Percentiles rank a stretch among this genome's conserved stretches.
These are phyloP conservation scores for Magnusiomyces paraingens DNA, from an alignment of 1,139 yeast genomes.

Conservation along the genomic window DNA sequence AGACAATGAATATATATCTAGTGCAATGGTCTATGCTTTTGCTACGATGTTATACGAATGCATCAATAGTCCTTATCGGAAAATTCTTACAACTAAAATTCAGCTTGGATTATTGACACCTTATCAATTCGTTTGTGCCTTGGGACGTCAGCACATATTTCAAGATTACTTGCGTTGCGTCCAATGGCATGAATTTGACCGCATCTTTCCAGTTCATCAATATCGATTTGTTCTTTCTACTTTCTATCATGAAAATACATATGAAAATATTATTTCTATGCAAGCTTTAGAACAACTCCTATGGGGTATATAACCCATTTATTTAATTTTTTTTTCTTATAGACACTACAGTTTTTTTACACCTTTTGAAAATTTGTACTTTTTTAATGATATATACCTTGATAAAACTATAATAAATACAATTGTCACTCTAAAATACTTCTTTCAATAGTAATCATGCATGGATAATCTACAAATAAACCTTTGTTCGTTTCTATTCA, in stretches of 20 bases:
- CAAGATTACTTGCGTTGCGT: slow-evolving; percentile 4
- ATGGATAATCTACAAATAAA: no score
- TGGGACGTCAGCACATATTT: slow-evolving; percentile 1
- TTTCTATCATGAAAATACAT: neutral
- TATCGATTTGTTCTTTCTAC: slow-evolving; percentile 6
- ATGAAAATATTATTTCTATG: neutral
- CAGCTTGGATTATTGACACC: neutral
- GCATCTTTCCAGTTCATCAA: slow-evolving; percentile 5
- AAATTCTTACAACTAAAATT: neutral
- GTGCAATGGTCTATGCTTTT: slow-evolving; percentile 2
- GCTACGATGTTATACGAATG: slow-evolving; percentile 6
- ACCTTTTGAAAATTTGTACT: no score
- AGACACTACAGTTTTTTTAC: no score
- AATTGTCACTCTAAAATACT: neutral
- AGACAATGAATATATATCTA: slow-evolving; percentile 2
- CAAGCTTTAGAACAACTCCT: neutral
- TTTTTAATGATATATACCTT: no score
- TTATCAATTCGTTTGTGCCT: slow-evolving; percentile 1
- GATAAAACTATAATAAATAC: neutral
- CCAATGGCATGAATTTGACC: slow-evolving; percentile 1
- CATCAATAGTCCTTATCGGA: slow-evolving; percentile 1
- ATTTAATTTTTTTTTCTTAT: neutral
- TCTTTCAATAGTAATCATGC: no score
- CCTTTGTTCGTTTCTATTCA: no score
- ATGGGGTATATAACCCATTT: neutral